Percentiles rank a stretch among this genome's conserved stretches.
Evolutionary conservation across 495 filamentous ascomycete genomes (phyloP).

Genomic region (Penicillium nucicola): DNA sequence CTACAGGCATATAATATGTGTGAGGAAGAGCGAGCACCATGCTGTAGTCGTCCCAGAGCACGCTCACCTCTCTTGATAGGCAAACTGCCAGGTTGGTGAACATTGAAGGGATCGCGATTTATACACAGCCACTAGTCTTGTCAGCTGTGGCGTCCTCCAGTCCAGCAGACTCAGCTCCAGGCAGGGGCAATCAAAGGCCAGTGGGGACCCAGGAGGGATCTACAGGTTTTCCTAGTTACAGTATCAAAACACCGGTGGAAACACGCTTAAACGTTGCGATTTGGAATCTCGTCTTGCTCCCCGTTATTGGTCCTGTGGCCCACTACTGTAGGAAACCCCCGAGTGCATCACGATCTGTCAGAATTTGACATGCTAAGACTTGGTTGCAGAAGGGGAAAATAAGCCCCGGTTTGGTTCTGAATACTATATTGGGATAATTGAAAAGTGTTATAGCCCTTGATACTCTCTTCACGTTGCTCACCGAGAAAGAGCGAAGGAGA

Average conservation of each 20-base stretch:
- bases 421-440: too few relatives aligned
- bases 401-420: too few relatives aligned
- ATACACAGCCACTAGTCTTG: slow-evolving; percentile 1
- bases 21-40: background rate
- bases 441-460: too few relatives aligned
- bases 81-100: background rate
- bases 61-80: background rate
- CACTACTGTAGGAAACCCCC: background rate
- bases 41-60: background rate
- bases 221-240: slow-evolving; percentile 1
- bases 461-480: too few relatives aligned
- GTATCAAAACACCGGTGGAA: background rate
- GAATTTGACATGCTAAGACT: too few relatives aligned
- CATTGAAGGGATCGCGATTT: background rate
- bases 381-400: too few relatives aligned
- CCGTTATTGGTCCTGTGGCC: background rate
- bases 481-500: too few relatives aligned
- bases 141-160: background rate
- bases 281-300: background rate
- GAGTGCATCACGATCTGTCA: background rate
- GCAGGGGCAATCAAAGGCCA: background rate
- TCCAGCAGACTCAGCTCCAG: background rate
- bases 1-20: background rate
- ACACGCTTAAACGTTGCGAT: background rate
- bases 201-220: background rate